A percentile compares a stretch with the other conserved stretches of the same genome.
Evolutionary conservation across 768 basidiomycete genomes (phyloP).

Genomic region (Trametes elegans): DNA sequence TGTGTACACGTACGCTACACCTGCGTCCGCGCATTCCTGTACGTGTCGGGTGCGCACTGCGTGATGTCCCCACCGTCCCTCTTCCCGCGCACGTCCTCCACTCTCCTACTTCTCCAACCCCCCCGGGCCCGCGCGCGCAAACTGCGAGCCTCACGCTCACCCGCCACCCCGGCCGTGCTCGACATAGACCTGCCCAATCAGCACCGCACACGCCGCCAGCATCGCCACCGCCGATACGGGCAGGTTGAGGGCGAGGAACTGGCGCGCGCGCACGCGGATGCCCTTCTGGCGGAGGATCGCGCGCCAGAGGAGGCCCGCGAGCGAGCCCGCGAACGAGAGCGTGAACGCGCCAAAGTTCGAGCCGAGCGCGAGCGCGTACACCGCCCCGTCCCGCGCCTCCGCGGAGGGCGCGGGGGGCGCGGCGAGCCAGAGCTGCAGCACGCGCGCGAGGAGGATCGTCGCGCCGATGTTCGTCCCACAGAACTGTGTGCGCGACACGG

Average conservation of each 20-base stretch:
- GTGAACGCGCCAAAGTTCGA: conserved; percentile 91
- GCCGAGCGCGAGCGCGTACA: conserved; percentile 72
- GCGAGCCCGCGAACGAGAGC: conserved; percentile 83
- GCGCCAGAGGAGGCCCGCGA: conserved; percentile 87
- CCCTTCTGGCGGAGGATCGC: conserved; percentile 71
- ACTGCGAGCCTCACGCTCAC: too few relatives aligned
- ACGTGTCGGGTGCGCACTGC: too few relatives aligned
- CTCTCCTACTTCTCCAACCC: too few relatives aligned
- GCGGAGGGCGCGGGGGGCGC: conserved; percentile 9
- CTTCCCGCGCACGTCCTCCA: too few relatives aligned
- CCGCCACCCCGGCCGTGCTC: neutral
- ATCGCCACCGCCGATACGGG: conserved; percentile 65
- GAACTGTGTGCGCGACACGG: conserved; percentile 36
- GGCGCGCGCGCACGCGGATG: conserved; percentile 53
- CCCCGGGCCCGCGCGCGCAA: too few relatives aligned
- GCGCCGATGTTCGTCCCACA: conserved; percentile 91
- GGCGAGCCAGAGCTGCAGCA: conserved; percentile 49
- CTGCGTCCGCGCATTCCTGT: too few relatives aligned
- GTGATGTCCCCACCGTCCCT: too few relatives aligned
- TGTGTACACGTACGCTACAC: too few relatives aligned
- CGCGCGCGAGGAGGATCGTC: conserved; percentile 83
- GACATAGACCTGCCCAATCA: conserved; percentile 66
- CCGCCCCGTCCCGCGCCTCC: conserved; percentile 23
- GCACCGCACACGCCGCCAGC: conserved; percentile 64
- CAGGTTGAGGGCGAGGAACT: conserved; percentile 76